phyloP scores from a whole-genome alignment of 2,329 filamentous ascomycete genomes.

The Chalaropsis thielavioides region DNA sequence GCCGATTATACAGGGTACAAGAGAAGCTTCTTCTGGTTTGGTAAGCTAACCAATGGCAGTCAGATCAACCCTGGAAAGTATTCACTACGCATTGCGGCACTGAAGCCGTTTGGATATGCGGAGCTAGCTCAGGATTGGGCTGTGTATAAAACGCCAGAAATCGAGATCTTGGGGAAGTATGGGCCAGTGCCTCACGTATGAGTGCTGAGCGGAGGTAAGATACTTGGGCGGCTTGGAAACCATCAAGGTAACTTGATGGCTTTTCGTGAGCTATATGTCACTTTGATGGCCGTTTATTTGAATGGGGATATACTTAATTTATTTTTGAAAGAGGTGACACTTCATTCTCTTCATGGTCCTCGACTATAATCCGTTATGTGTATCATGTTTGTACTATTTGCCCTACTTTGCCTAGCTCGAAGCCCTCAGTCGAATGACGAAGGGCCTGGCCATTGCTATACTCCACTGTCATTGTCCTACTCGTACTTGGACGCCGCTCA shows the following conservation, averaged over 20 bases:
- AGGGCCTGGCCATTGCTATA: not conserved
- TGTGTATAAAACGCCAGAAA: constrained; percentile 21
- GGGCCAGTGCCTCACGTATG: not conserved
- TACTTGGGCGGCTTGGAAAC: not conserved
- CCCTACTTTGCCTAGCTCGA: constrained; percentile 5
- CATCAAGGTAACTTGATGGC: not conserved
- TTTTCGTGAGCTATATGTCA: not conserved
- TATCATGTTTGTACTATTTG: constrained; percentile 9
- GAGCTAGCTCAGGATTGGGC: constrained; percentile 20
- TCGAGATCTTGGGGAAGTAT: constrained; percentile 10
- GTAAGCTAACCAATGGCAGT: constrained; percentile 22
- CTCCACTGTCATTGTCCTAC: not conserved
- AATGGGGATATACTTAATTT: not conserved
- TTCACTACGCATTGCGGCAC: constrained; percentile 21
- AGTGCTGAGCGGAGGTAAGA: not conserved
- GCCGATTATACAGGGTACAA: constrained; percentile 24
- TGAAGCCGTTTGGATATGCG: constrained; percentile 22
- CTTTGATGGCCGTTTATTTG: no score
- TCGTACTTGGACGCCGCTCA: not conserved
- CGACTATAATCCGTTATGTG: not conserved
- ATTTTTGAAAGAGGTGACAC: no score
- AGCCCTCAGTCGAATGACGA: not conserved
- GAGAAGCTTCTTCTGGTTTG: constrained; percentile 21
- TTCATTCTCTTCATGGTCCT: not conserved
- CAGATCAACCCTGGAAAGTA: constrained; percentile 23